Conservation (phyloP, 2,329 filamentous ascomycete species). For the Fusarium albidum region DNA sequence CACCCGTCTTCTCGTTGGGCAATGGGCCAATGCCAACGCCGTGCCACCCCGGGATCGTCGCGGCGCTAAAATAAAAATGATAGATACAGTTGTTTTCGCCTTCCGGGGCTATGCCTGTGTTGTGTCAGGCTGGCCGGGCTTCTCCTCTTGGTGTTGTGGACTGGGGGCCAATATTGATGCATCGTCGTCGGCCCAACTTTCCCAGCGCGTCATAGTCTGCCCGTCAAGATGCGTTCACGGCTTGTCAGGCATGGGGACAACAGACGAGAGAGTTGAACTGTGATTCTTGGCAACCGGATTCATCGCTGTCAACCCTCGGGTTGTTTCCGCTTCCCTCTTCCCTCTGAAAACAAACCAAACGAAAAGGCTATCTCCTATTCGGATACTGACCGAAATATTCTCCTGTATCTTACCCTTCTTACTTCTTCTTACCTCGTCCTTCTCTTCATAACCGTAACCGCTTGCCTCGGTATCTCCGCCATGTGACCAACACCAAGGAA, state of each 20-base stretch:
- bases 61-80: constrained; percentile 15
- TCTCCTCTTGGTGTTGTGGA: neutral
- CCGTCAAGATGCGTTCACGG: neutral
- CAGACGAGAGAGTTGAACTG: neutral
- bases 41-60: constrained; percentile 2
- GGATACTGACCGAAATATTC: constrained; percentile 31
- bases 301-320: constrained; percentile 1
- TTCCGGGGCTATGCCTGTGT: constrained; percentile 8
- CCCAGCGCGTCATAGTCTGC: constrained; percentile 10
- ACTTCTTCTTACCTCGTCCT: neutral
- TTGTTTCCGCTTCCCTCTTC: constrained; percentile 2
- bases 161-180: constrained; percentile 3
- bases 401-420: constrained; percentile 16
- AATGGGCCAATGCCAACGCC: neutral
- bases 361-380: constrained; percentile 12
- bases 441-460: neutral
- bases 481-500: constrained; percentile 2
- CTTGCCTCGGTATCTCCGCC: constrained; percentile 33
- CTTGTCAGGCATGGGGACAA: neutral
- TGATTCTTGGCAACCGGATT: constrained; percentile 6
- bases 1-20: constrained; percentile 11
- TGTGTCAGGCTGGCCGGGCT: neutral
- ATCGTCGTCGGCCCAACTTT: constrained; percentile 14
- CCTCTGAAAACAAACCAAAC: neutral
- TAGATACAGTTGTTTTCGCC: constrained; percentile 33